These are phyloP conservation scores for Rutstroemia sp. DNA, from an alignment of 2,329 filamentous ascomycete species.

Conservation along the genomic window DNA sequence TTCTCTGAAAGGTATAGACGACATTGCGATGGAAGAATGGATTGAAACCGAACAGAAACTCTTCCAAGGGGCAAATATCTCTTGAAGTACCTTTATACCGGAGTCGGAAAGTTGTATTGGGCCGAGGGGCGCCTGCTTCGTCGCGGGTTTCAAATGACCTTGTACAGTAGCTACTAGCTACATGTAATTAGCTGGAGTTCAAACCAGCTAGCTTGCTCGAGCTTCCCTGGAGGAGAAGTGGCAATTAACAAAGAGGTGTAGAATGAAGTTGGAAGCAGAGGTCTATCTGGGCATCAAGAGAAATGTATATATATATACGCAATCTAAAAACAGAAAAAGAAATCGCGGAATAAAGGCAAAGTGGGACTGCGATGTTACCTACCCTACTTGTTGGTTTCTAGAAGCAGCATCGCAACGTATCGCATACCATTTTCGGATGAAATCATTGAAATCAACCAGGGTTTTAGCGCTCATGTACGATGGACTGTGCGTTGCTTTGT, in stretches of 20 bases:
- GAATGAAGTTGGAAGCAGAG: too few species aligned
- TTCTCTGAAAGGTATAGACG: constrained; percentile 21
- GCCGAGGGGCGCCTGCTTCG: neutral
- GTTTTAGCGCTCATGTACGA: too few species aligned
- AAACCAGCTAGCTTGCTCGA: too few species aligned
- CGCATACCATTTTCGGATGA: neutral
- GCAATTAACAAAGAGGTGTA: too few species aligned
- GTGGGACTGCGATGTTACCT: neutral
- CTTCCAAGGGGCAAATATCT: neutral
- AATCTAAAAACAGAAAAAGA: neutral
- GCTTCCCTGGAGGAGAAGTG: too few species aligned
- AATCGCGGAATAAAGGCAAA: neutral
- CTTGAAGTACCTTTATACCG: neutral
- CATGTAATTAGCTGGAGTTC: neutral
- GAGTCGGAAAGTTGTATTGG: neutral
- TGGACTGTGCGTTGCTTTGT: too few species aligned
- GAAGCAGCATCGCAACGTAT: neutral
- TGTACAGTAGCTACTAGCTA: neutral
- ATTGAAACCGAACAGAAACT: neutral
- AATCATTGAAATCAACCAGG: too few species aligned
- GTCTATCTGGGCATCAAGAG: neutral
- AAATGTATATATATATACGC: neutral
- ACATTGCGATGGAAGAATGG: constrained; percentile 10
- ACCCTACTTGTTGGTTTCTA: neutral
- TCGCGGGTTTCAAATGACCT: constrained; percentile 2